Percentiles rank a stretch among this genome's conserved stretches.
phyloP scores from a whole-genome alignment of 768 basidiomycete genomes.

The Trametes maxima region DNA sequence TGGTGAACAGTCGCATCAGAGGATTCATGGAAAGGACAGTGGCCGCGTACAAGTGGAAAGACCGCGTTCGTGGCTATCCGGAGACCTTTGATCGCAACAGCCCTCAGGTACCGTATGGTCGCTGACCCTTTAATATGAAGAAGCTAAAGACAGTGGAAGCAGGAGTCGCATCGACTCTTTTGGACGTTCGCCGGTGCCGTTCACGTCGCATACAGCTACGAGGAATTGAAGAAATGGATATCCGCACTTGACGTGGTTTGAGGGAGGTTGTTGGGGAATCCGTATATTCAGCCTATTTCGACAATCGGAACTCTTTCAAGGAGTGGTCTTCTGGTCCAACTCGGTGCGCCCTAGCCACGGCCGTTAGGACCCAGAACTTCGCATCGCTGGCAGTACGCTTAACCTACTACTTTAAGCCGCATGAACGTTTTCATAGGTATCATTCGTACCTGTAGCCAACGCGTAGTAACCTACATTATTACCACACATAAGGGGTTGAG shows the following conservation, averaged over 20 bases:
- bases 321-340: not conserved
- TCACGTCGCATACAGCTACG: conserved; percentile 2
- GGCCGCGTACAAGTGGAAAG: conserved; percentile 10
- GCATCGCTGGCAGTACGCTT: not conserved
- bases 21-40: conserved; percentile 10
- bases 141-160: not conserved
- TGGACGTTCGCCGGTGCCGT: conserved; percentile 12
- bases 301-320: not conserved
- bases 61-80: conserved; percentile 9
- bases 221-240: conserved; percentile 1
- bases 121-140: not conserved
- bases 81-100: not conserved
- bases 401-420: too few species aligned
- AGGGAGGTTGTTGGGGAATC: not conserved
- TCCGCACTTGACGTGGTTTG: not conserved
- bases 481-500: too few species aligned
- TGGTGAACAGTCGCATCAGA: conserved; percentile 4
- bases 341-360: not conserved
- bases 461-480: too few species aligned
- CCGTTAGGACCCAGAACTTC: too few species aligned
- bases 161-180: conserved; percentile 15
- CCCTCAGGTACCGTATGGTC: not conserved
- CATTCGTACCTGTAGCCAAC: too few species aligned
- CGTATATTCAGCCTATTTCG: not conserved
- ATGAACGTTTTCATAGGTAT: too few species aligned